Conservation (phyloP, 176 grass and related monocot species). For the Elaeis guineensis region DNA sequence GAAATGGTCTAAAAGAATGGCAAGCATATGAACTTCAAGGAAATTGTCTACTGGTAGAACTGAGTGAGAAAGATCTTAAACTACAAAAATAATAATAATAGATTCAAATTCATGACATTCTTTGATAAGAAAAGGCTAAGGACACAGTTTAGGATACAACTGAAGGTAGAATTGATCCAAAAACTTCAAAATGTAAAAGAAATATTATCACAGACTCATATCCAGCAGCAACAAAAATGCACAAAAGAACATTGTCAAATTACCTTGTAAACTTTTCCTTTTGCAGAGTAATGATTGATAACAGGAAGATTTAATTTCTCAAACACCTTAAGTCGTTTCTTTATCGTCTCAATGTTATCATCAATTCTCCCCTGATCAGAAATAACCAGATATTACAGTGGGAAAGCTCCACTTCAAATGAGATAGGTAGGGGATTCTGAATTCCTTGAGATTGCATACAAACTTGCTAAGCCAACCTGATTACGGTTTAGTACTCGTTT, state of each 20-base stretch:
- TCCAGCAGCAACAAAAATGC: background rate
- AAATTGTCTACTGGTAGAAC: too few relatives aligned
- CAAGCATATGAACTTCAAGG: too few relatives aligned
- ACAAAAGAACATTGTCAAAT: constrained; percentile 10
- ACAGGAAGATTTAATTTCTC: constrained; percentile 86
- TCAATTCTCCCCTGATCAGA: constrained; percentile 73
- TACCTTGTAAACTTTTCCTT: constrained; percentile 88
- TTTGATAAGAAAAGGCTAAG: too few relatives aligned
- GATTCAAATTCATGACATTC: too few relatives aligned
- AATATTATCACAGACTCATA: background rate
- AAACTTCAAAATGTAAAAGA: constrained; percentile 5
- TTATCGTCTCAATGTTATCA: constrained; percentile 95
- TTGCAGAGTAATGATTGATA: constrained; percentile 70
- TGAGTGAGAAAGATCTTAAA: too few relatives aligned
- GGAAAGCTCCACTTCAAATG: background rate
- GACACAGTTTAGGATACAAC: background rate
- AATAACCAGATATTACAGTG: background rate
- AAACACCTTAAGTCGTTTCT: constrained; percentile 83
- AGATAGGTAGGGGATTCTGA: background rate
- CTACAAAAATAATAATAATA: too few relatives aligned
- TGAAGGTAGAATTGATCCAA: background rate
- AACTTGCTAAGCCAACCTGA: constrained; percentile 42
- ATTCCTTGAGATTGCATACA: background rate
- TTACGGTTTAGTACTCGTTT: constrained; percentile 79
- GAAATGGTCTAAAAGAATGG: too few relatives aligned